These are phyloP conservation scores for Lactarius hatsudake DNA, from an alignment of 768 basidiomycete genomes.

Conservation along the genomic window DNA sequence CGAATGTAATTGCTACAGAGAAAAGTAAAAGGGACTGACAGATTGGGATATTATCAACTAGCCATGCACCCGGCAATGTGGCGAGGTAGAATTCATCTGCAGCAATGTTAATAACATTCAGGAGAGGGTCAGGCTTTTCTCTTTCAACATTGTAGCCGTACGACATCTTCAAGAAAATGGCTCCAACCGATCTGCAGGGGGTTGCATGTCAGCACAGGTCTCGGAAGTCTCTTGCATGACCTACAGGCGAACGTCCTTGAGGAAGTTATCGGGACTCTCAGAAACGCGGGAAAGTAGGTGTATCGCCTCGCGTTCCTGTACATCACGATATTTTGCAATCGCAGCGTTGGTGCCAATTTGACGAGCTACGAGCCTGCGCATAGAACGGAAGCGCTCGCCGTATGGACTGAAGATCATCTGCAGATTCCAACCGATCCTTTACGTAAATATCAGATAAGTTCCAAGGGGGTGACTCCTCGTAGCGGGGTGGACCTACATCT, in stretches of 20 bases:
- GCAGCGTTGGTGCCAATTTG: slow-evolving; percentile 16
- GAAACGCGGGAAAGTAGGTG: slow-evolving; percentile 5
- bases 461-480: too few relatives aligned
- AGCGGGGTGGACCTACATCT: too few relatives aligned
- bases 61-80: slow-evolving; percentile 13
- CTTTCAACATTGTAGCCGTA: slow-evolving; percentile 15
- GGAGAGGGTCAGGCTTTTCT: slow-evolving; percentile 13
- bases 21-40: not conserved
- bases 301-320: slow-evolving; percentile 11
- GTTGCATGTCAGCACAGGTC: not conserved
- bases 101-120: slow-evolving; percentile 14
- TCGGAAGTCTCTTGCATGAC: not conserved
- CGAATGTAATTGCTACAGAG: not conserved
- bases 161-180: slow-evolving; percentile 19
- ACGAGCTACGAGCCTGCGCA: slow-evolving; percentile 19
- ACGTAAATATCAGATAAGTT: not conserved
- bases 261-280: slow-evolving; percentile 13
- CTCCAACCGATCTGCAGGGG: slow-evolving; percentile 5
- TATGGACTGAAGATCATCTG: slow-evolving; percentile 19
- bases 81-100: slow-evolving; percentile 22
- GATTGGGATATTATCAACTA: slow-evolving; percentile 13
- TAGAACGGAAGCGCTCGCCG: slow-evolving; percentile 13
- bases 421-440: slow-evolving; percentile 19
- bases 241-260: slow-evolving; percentile 13
- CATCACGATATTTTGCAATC: not conserved